Evolutionary conservation across 2,329 filamentous ascomycete genomes (phyloP).

Genomic region (Pyricularia grisea): DNA sequence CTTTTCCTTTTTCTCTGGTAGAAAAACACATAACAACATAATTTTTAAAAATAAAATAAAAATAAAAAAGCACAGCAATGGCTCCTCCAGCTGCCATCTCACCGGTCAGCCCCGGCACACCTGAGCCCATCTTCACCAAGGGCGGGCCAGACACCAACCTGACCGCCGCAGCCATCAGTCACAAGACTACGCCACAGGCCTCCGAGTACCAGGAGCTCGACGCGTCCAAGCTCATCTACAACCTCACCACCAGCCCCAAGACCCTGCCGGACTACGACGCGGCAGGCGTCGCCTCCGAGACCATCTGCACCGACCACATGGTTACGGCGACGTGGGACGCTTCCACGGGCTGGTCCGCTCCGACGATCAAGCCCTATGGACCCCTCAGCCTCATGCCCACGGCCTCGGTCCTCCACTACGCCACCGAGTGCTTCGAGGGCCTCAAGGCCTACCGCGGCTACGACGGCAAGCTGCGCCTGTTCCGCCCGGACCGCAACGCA

Average conservation of each 20-base stretch:
- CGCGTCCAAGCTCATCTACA: slow-evolving; percentile 51
- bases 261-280: slow-evolving; percentile 40
- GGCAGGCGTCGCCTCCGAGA: slow-evolving; percentile 37
- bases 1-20: neutral
- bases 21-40: too few species aligned
- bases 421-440: slow-evolving; percentile 85
- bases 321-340: slow-evolving; percentile 61
- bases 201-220: slow-evolving; percentile 48
- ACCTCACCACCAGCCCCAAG: slow-evolving; percentile 38
- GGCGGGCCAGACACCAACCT: slow-evolving; percentile 39
- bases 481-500: slow-evolving; percentile 68
- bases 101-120: slow-evolving; percentile 13
- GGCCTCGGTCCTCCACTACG: slow-evolving; percentile 76
- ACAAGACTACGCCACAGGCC: slow-evolving; percentile 28
- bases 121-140: slow-evolving; percentile 24
- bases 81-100: slow-evolving; percentile 13
- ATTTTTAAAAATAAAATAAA: too few species aligned
- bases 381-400: slow-evolving; percentile 72
- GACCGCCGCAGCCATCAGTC: slow-evolving; percentile 39
- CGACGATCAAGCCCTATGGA: slow-evolving; percentile 68
- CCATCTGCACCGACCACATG: slow-evolving; percentile 80
- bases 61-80: slow-evolving; percentile 11
- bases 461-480: slow-evolving; percentile 65
- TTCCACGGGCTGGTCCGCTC: slow-evolving; percentile 59
- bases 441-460: slow-evolving; percentile 72